phyloP scores from a whole-genome alignment of 2,329 filamentous ascomycete species.

The Aureobasidium sp. region DNA sequence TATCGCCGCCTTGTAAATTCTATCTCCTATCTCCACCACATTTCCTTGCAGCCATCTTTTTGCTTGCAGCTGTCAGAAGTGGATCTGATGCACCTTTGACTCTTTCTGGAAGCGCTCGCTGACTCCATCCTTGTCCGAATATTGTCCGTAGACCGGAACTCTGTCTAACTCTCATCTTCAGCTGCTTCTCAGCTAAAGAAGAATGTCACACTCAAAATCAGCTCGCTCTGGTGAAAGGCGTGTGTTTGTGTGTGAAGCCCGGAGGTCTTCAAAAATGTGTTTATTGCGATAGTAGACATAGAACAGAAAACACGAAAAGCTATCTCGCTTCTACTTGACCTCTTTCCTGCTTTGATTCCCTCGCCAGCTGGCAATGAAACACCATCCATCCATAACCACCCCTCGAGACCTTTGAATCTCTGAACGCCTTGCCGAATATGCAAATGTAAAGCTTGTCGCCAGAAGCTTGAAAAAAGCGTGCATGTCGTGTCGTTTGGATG shows the following conservation, averaged over 20 bases:
- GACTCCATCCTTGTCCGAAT: not conserved
- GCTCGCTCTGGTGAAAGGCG: not conserved
- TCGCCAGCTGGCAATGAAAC: not conserved
- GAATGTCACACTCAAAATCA: not conserved
- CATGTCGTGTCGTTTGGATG: not conserved
- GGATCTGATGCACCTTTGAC: not conserved
- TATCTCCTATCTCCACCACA: not conserved
- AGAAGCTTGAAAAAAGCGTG: not conserved
- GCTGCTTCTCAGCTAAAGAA: not conserved
- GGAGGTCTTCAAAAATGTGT: not conserved
- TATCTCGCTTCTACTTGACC: constrained; percentile 9
- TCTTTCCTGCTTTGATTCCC: not conserved
- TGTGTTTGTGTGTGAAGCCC: not conserved
- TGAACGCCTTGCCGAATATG: constrained; percentile 1
- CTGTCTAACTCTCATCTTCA: not conserved
- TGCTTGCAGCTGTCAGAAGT: not conserved
- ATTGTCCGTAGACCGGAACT: not conserved
- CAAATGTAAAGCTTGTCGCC: not conserved
- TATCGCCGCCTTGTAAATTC: not conserved
- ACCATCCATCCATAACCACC: not conserved
- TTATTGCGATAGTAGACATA: not conserved
- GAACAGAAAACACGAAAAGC: not conserved
- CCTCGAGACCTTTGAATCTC: not conserved
- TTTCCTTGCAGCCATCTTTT: not conserved
- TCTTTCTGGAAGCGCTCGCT: not conserved